Percentiles rank a stretch among this genome's conserved stretches.
Conservation (phyloP, 441 rosid genomes). For the Brassica balearica region DNA sequence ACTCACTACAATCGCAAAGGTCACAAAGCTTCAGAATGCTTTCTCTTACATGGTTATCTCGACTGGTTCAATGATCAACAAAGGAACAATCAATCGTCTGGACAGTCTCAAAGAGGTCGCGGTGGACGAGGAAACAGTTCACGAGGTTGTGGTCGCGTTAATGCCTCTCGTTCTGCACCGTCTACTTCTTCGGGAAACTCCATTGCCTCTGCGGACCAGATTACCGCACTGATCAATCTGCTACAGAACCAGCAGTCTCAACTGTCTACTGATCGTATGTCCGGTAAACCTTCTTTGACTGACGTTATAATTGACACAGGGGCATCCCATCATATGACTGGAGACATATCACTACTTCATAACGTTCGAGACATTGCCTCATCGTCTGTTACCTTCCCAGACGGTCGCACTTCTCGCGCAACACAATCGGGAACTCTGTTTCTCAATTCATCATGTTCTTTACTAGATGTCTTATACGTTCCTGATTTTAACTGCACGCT, state of each 20-base stretch:
- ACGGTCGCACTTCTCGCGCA: neutral
- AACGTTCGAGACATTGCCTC: neutral
- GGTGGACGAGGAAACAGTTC: no score
- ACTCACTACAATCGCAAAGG: neutral
- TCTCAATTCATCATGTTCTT: neutral
- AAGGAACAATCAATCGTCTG: neutral
- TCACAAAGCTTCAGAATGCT: neutral
- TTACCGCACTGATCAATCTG: no score
- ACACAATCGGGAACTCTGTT: neutral
- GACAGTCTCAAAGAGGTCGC: no score
- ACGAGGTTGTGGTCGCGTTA: no score
- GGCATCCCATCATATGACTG: neutral
- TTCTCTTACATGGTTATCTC: neutral
- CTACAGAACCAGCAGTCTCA: no score
- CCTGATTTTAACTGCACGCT: neutral
- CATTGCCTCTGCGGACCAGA: no score
- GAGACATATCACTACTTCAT: neutral
- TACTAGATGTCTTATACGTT: neutral
- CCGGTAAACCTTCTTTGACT: neutral
- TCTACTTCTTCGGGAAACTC: no score
- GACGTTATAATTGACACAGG: neutral
- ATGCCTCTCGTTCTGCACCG: no score
- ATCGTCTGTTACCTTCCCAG: neutral
- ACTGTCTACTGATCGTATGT: no score
- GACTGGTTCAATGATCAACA: slow-evolving; percentile 32